Evolutionary conservation across 208 protist genomes (phyloP).

Genomic region (Leishmania martiniquensis): DNA sequence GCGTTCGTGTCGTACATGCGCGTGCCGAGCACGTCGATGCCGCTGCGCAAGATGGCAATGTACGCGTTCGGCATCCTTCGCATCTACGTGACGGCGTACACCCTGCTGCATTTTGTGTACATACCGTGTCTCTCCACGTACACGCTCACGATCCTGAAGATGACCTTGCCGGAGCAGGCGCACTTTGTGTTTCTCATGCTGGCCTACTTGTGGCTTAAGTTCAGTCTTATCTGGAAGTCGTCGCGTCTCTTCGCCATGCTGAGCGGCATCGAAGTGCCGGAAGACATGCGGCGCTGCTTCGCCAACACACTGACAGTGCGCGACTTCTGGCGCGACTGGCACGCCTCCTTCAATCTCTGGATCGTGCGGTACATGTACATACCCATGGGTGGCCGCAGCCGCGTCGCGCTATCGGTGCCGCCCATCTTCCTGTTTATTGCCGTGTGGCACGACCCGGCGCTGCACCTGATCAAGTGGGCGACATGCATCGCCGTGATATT

Average conservation of each 20-base stretch:
- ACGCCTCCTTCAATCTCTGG: slow-evolving; percentile 94
- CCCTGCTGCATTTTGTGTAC: slow-evolving; percentile 56
- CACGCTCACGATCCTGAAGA: slow-evolving; percentile 74
- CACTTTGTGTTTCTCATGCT: slow-evolving; percentile 66
- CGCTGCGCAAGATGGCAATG: slow-evolving; percentile 7
- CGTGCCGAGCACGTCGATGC: slow-evolving; percentile 33
- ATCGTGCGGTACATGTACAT: slow-evolving; percentile 95
- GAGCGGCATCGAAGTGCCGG: slow-evolving; percentile 86
- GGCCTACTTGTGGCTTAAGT: slow-evolving; percentile 91
- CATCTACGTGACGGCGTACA: slow-evolving; percentile 23
- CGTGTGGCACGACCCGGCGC: slow-evolving; percentile 92
- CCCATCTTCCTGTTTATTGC: slow-evolving; percentile 94
- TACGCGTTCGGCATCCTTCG: slow-evolving; percentile 17
- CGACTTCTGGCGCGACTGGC: slow-evolving; percentile 95
- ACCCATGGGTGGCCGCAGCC: slow-evolving; percentile 79
- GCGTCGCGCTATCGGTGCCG: slow-evolving; percentile 65
- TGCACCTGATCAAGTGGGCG: slow-evolving; percentile 78
- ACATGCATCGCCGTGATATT: slow-evolving; percentile 56
- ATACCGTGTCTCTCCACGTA: slow-evolving; percentile 49
- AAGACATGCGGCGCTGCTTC: slow-evolving; percentile 92
- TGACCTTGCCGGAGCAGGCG: slow-evolving; percentile 82
- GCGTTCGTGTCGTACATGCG: slow-evolving; percentile 83
- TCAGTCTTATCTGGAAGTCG: slow-evolving; percentile 89
- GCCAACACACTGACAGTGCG: slow-evolving; percentile 80
- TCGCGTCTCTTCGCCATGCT: slow-evolving; percentile 80